A percentile compares a stretch with the other conserved stretches of the same genome.
Conservation (phyloP, 352 stramenopile species). For the Phytopythium kandeliae region DNA sequence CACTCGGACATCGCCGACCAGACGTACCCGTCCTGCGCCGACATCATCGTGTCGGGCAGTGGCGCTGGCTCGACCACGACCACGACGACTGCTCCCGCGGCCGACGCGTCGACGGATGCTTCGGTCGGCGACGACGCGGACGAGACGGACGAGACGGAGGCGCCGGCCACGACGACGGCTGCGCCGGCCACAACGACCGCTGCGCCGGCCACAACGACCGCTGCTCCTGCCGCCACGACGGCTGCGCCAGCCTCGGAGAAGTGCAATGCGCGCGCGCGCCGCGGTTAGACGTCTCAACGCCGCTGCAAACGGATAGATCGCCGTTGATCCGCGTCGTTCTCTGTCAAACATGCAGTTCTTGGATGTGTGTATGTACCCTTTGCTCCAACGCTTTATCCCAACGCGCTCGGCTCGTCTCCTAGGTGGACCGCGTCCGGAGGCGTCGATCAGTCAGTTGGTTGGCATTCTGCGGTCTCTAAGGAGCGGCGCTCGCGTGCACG, state of each 20-base stretch:
- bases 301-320: conserved; percentile 1
- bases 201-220: conserved; percentile 6
- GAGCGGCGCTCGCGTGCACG: too few species aligned
- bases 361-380: too few species aligned
- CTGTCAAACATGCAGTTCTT: neutral
- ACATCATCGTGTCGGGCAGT: conserved; percentile 26
- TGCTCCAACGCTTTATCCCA: too few species aligned
- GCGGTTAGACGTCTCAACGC: conserved; percentile 6
- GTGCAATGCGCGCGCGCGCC: conserved; percentile 14
- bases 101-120: conserved; percentile 3
- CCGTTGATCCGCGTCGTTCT: neutral
- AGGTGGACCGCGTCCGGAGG: too few species aligned
- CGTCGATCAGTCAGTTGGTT: too few species aligned
- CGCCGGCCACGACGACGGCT: conserved; percentile 5
- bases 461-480: too few species aligned
- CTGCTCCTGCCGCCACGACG: neutral
- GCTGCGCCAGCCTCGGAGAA: conserved; percentile 1
- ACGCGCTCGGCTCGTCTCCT: neutral
- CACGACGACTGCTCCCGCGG: conserved; percentile 4
- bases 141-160: neutral
- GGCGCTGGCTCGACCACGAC: conserved; percentile 7
- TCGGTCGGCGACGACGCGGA: neutral
- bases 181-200: conserved; percentile 3
- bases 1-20: conserved; percentile 30
- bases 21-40: conserved; percentile 29